Evolutionary conservation across 495 filamentous ascomycete genomes (phyloP).

Genomic region (Penicillium soppii): DNA sequence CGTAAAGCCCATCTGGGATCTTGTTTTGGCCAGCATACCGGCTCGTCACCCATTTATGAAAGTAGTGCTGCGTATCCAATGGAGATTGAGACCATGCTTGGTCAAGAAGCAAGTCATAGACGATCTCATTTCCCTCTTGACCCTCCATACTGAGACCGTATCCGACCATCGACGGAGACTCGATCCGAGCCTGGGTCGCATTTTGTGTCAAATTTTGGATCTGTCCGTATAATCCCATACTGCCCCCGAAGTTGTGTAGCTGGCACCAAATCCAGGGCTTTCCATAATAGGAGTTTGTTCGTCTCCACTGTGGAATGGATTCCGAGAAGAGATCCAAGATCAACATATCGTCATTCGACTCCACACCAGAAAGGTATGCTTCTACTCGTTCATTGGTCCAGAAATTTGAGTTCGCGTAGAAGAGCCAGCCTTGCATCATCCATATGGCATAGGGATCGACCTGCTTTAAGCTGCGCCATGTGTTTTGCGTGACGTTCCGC

Average conservation of each 20-base stretch:
- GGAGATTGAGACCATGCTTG: conserved; percentile 48
- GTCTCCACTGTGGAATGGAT: conserved; percentile 49
- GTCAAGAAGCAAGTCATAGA: conserved; percentile 51
- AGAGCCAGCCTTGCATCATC: conserved; percentile 59
- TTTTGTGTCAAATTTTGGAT: conserved; percentile 49
- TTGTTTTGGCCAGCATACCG: conserved; percentile 39
- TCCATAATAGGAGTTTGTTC: conserved; percentile 50
- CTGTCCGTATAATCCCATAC: conserved; percentile 53
- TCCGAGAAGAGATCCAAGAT: conserved; percentile 55
- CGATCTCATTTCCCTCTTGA: conserved; percentile 56
- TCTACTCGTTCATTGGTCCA: conserved; percentile 51
- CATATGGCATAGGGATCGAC: conserved; percentile 50
- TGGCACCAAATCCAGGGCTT: conserved; percentile 56
- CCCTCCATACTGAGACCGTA: conserved; percentile 50
- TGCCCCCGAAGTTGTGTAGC: conserved; percentile 51
- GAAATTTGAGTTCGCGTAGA: conserved; percentile 43
- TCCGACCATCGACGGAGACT: conserved; percentile 41
- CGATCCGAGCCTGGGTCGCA: conserved; percentile 41
- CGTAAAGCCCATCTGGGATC: conserved; percentile 37
- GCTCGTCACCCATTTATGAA: conserved; percentile 45
- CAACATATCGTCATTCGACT: conserved; percentile 45
- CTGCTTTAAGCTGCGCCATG: conserved; percentile 44
- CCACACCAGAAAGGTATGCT: conserved; percentile 50
- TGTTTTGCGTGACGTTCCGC: conserved; percentile 45
- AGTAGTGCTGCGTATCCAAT: conserved; percentile 46